A percentile compares a stretch with the other conserved stretches of the same genome.
Conservation (phyloP, 1,284 basidiomycete genomes). For the Cystobasidium sp. region DNA sequence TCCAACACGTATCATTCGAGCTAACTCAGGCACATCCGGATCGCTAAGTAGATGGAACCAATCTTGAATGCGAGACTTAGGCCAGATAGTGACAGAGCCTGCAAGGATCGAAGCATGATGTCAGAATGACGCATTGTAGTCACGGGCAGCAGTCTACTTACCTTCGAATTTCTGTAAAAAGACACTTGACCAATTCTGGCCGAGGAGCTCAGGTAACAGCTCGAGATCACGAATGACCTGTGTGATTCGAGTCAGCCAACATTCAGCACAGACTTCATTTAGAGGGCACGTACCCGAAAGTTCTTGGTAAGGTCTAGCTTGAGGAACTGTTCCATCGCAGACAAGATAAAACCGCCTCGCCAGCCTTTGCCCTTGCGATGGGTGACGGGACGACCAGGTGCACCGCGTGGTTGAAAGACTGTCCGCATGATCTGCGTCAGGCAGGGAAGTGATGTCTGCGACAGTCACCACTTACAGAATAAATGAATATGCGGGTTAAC, state of each 20-base stretch:
- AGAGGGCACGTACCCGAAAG: constrained; percentile 68
- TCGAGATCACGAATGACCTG: constrained; percentile 90
- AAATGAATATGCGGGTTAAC: constrained; percentile 97
- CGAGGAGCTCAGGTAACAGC: constrained; percentile 80
- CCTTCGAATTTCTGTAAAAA: constrained; percentile 88
- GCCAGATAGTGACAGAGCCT: constrained; percentile 70
- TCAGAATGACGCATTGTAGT: background rate
- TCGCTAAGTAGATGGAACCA: constrained; percentile 84
- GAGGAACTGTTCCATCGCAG: constrained; percentile 70
- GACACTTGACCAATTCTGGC: constrained; percentile 93
- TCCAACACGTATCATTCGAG: constrained; percentile 81
- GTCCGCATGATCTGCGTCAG: background rate
- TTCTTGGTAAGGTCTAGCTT: constrained; percentile 94
- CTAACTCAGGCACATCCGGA: constrained; percentile 64
- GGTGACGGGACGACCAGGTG: constrained; percentile 89
- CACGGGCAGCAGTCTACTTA: background rate
- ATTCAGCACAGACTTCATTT: background rate
- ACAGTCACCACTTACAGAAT: constrained; percentile 65
- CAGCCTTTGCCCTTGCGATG: constrained; percentile 92
- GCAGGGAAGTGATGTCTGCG: background rate
- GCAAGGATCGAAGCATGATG: constrained; percentile 48
- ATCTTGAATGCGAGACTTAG: constrained; percentile 69
- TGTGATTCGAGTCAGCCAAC: background rate
- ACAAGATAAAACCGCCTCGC: constrained; percentile 90
- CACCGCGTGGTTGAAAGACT: constrained; percentile 65